Percentiles rank a stretch among this genome's conserved stretches.
Conservation (phyloP, 352 stramenopile genomes). For the Pythium aphanidermatum region DNA sequence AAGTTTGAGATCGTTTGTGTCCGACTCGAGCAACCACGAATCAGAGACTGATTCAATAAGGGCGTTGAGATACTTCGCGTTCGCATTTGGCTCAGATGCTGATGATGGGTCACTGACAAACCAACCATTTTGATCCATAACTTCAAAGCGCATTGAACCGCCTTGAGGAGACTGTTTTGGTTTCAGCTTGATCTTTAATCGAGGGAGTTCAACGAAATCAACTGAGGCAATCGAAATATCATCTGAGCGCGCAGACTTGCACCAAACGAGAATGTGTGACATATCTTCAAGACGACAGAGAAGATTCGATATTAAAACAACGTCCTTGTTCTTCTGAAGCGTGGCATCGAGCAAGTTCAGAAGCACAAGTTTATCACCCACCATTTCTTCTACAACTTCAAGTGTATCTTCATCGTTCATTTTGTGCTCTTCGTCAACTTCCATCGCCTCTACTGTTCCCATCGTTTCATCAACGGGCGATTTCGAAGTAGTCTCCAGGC, state of each 20-base stretch:
- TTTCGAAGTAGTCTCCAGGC: constrained; percentile 29
- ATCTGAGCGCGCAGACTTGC: constrained; percentile 33
- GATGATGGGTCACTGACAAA: constrained; percentile 61
- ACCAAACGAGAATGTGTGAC: constrained; percentile 97
- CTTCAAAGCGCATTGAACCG: constrained; percentile 46
- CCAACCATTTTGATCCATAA: constrained; percentile 82
- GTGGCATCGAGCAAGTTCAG: constrained; percentile 90
- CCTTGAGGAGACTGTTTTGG: constrained; percentile 43
- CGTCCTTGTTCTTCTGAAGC: constrained; percentile 30
- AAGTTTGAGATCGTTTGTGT: constrained; percentile 72
- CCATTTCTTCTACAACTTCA: constrained; percentile 51
- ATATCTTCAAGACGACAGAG: constrained; percentile 95
- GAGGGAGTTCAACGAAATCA: constrained; percentile 95
- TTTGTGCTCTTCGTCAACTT: constrained; percentile 42
- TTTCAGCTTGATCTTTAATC: constrained; percentile 95
- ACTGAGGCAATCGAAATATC: constrained; percentile 43
- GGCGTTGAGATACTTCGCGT: constrained; percentile 43
- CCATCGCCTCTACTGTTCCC: constrained; percentile 23
- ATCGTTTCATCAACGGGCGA: neutral
- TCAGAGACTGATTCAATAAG: constrained; percentile 50
- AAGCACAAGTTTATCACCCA: constrained; percentile 83
- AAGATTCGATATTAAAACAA: constrained; percentile 77
- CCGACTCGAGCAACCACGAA: constrained; percentile 68
- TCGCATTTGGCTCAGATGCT: constrained; percentile 7
- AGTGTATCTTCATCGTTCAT: constrained; percentile 39